Percentiles rank a stretch among this genome's conserved stretches.
These are phyloP conservation scores for Odontarrhena argentea DNA, from an alignment of 345 rosid genomes.

Conservation along the genomic window DNA sequence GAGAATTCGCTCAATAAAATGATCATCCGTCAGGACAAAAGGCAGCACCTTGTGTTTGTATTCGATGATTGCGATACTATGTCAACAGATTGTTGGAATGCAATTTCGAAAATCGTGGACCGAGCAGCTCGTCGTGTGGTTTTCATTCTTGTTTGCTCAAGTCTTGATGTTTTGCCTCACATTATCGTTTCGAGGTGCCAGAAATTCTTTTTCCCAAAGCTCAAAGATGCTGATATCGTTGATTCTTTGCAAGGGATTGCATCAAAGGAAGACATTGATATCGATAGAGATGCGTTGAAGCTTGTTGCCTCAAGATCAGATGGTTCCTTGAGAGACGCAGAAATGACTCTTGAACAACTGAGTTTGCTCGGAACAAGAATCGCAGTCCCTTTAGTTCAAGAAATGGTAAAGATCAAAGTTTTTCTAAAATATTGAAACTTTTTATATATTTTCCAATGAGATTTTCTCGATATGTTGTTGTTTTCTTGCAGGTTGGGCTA, in stretches of 20 bases:
- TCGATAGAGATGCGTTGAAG: constrained; percentile 78
- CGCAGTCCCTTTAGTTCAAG: constrained; percentile 86
- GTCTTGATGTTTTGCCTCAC: constrained; percentile 92
- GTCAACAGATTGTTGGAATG: constrained; percentile 80
- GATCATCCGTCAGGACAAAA: constrained; percentile 54
- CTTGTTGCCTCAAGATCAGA: constrained; percentile 96
- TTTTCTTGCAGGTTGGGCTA: constrained; percentile 76
- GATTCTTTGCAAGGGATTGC: constrained; percentile 77
- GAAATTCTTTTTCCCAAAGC: constrained; percentile 91
- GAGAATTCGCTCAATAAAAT: constrained; percentile 59
- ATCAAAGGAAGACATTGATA: constrained; percentile 67
- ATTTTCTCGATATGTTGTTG: constrained; percentile 25
- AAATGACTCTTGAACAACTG: constrained; percentile 94
- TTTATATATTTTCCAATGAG: background rate
- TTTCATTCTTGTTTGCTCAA: constrained; percentile 80
- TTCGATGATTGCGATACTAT: constrained; percentile 86
- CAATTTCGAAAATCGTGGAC: constrained; percentile 77
- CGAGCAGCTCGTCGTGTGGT: constrained; percentile 79
- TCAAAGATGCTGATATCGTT: constrained; percentile 85
- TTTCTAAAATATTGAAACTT: constrained; percentile 8
- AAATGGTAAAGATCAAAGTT: constrained; percentile 58
- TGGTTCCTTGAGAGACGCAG: constrained; percentile 95
- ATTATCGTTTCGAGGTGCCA: constrained; percentile 90
- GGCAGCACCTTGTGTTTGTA: constrained; percentile 67
- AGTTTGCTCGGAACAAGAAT: constrained; percentile 90